Evolutionary conservation across 2,329 filamentous ascomycete genomes (phyloP).

Genomic region (Cercospora sesami): DNA sequence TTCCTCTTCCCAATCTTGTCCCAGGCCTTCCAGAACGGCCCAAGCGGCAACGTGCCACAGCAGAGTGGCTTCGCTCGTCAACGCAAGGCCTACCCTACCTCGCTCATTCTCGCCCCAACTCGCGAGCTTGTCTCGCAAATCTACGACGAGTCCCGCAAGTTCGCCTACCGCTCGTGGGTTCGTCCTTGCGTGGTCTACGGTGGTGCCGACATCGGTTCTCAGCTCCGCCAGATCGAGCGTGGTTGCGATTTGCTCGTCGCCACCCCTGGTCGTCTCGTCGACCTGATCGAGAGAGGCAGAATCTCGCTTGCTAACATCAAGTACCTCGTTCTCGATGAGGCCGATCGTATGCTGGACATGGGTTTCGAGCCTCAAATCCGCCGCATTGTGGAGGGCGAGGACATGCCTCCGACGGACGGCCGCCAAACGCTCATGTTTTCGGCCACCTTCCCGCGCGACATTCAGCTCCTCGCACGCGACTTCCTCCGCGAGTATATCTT

Average conservation of each 20-base stretch:
- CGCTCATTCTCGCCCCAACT: slow-evolving; percentile 91
- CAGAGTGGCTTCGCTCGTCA: slow-evolving; percentile 82
- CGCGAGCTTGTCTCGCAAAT: slow-evolving; percentile 99
- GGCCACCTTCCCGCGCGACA: slow-evolving; percentile 97
- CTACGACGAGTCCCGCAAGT: slow-evolving; percentile 96
- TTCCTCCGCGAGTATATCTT: slow-evolving; percentile 99
- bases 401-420: slow-evolving; percentile 81
- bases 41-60: slow-evolving; percentile 65
- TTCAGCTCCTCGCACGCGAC: slow-evolving; percentile 97
- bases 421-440: slow-evolving; percentile 99
- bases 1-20: slow-evolving; percentile 99
- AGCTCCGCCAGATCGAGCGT: slow-evolving; percentile 96
- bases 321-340: slow-evolving; percentile 97
- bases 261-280: slow-evolving; percentile 93
- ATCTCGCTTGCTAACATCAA: slow-evolving; percentile 99
- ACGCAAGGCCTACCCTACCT: slow-evolving; percentile 96
- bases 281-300: slow-evolving; percentile 96
- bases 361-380: slow-evolving; percentile 99
- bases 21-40: slow-evolving; percentile 91
- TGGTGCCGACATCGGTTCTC: slow-evolving; percentile 96
- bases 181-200: slow-evolving; percentile 98
- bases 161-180: slow-evolving; percentile 98
- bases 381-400: slow-evolving; percentile 95
- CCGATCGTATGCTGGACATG: slow-evolving; percentile 99
- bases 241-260: slow-evolving; percentile 96